Evolutionary conservation across 371 early-diverging fungal genomes (phyloP).

Genomic region (Capillidium rhysosporum): DNA sequence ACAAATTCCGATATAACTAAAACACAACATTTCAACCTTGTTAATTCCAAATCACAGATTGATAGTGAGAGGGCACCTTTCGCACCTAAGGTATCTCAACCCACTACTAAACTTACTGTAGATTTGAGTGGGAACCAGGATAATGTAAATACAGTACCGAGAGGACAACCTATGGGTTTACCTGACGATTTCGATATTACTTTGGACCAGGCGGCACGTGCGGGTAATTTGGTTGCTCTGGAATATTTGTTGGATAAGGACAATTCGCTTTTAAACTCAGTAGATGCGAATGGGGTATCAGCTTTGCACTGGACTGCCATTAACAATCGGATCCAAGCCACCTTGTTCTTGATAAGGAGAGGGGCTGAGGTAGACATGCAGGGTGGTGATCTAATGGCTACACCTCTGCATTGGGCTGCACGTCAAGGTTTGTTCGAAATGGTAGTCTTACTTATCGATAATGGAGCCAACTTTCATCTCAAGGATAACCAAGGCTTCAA

Average conservation of each 20-base stretch:
- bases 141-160: neutral
- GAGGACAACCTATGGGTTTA: conserved; percentile 2
- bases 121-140: no score
- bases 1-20: no score
- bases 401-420: conserved; percentile 81
- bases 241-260: conserved; percentile 27
- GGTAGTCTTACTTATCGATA: conserved; percentile 44
- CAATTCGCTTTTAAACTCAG: conserved; percentile 20
- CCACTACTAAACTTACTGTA: no score
- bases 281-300: conserved; percentile 41
- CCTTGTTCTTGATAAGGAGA: conserved; percentile 54
- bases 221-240: conserved; percentile 31
- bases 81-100: no score
- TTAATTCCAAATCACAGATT: no score
- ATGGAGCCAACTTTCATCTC: conserved; percentile 51
- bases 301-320: conserved; percentile 66
- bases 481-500: conserved; percentile 78
- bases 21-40: no score
- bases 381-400: conserved; percentile 59
- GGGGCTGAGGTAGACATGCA: conserved; percentile 54
- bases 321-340: conserved; percentile 50
- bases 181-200: conserved; percentile 15
- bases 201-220: conserved; percentile 43
- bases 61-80: no score
- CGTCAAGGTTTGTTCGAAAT: conserved; percentile 46